A percentile compares a stretch with the other conserved stretches of the same genome.
phyloP scores from a whole-genome alignment of 208 protist species.

The Histomonas meleagridis region DNA sequence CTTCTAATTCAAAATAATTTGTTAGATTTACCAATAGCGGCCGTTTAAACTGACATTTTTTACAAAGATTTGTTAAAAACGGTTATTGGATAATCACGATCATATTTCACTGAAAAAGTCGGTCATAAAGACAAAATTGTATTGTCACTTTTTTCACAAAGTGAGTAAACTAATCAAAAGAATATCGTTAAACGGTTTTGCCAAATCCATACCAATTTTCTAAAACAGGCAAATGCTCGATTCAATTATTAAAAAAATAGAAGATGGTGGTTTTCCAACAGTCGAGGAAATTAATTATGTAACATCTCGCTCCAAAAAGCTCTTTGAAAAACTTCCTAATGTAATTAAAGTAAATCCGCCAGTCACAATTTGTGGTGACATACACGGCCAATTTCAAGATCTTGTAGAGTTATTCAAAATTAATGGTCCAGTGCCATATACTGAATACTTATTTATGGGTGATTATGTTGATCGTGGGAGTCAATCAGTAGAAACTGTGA shows the following conservation, averaged over 20 bases:
- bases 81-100: too few relatives aligned
- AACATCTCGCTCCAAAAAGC: background rate
- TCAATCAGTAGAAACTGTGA: slow-evolving; percentile 69
- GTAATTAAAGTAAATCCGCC: background rate
- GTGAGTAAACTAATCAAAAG: too few relatives aligned
- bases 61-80: too few relatives aligned
- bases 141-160: too few relatives aligned
- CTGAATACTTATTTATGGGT: slow-evolving; percentile 90
- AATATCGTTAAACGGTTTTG: too few relatives aligned
- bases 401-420: slow-evolving; percentile 75
- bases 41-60: too few relatives aligned
- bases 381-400: slow-evolving; percentile 29
- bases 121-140: too few relatives aligned
- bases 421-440: slow-evolving; percentile 68
- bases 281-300: background rate
- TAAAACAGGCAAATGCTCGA: too few relatives aligned
- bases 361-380: background rate
- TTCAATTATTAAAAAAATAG: background rate
- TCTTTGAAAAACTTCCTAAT: background rate
- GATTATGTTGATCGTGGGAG: slow-evolving; percentile 42
- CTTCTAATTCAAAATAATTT: too few relatives aligned
- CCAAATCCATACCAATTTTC: too few relatives aligned
- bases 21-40: too few relatives aligned
- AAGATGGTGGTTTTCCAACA: background rate
- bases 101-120: too few relatives aligned